Evolutionary conservation across 1,284 basidiomycete species (phyloP).

Genomic region (Leccinum fallax): DNA sequence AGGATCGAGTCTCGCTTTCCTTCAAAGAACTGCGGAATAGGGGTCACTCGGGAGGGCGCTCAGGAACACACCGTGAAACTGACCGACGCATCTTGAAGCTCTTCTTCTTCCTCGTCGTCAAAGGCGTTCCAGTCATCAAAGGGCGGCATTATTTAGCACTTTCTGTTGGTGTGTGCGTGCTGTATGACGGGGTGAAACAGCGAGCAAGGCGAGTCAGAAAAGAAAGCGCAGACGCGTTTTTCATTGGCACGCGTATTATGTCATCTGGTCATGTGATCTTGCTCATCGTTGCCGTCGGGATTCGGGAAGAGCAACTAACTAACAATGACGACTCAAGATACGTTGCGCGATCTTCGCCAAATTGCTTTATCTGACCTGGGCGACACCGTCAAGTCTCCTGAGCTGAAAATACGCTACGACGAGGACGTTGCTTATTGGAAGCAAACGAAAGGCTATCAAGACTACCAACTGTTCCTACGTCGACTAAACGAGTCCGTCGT

Average conservation of each 20-base stretch:
- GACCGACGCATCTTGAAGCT: slow-evolving; percentile 70
- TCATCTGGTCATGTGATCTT: slow-evolving; percentile 26
- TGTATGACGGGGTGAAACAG: neutral
- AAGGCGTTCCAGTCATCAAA: slow-evolving; percentile 77
- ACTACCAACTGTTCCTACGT: slow-evolving; percentile 73
- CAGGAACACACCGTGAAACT: neutral
- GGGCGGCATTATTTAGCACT: slow-evolving; percentile 43
- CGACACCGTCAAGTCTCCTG: slow-evolving; percentile 39
- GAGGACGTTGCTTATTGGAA: slow-evolving; percentile 72
- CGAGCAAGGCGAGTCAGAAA: slow-evolving; percentile 7
- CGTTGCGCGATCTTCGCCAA: slow-evolving; percentile 45
- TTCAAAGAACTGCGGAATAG: slow-evolving; percentile 61
- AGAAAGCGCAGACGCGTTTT: neutral
- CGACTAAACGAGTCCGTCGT: slow-evolving; percentile 75
- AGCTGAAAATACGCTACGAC: slow-evolving; percentile 65
- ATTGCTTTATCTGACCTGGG: slow-evolving; percentile 40
- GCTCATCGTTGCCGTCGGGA: neutral
- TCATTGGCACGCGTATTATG: slow-evolving; percentile 25
- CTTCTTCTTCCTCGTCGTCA: slow-evolving; percentile 78
- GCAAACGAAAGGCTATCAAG: slow-evolving; percentile 65
- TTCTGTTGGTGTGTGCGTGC: neutral
- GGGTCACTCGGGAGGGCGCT: slow-evolving; percentile 5
- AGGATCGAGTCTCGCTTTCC: slow-evolving; percentile 82
- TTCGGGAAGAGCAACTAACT: neutral
- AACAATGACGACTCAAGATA: slow-evolving; percentile 23